phyloP scores from a whole-genome alignment of 1,284 basidiomycete genomes.

The Malassezia globosa region DNA sequence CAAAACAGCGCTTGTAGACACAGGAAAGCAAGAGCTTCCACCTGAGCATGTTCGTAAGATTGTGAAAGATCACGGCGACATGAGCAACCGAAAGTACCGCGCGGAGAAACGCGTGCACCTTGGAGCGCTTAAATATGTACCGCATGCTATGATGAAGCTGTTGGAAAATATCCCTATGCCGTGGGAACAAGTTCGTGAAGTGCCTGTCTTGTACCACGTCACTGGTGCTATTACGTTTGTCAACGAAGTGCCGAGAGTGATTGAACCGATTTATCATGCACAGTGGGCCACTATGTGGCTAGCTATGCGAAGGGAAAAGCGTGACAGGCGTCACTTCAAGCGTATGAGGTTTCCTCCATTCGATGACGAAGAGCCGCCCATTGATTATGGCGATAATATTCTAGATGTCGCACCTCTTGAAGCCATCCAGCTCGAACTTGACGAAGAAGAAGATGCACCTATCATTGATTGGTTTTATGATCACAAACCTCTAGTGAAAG shows the following conservation, averaged over 20 bases:
- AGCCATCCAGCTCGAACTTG: conserved; percentile 92
- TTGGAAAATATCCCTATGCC: conserved; percentile 98
- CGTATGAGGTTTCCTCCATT: conserved; percentile 99
- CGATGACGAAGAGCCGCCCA: conserved; percentile 80
- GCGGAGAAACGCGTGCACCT: conserved; percentile 98
- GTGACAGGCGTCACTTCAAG: conserved; percentile 97
- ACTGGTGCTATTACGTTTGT: conserved; percentile 99
- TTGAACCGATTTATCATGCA: conserved; percentile 95
- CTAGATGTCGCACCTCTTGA: conserved; percentile 95
- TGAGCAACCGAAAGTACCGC: conserved; percentile 58
- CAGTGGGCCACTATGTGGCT: conserved; percentile 99
- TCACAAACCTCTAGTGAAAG: conserved; percentile 82
- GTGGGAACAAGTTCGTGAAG: conserved; percentile 60
- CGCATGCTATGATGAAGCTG: conserved; percentile 97
- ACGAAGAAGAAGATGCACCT: conserved; percentile 82
- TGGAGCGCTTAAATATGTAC: conserved; percentile 95
- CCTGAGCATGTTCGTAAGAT: conserved; percentile 60
- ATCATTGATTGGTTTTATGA: conserved; percentile 99
- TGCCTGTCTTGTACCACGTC: conserved; percentile 55
- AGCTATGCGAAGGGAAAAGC: conserved; percentile 96
- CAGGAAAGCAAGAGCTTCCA: conserved; percentile 66
- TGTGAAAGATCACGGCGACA: conserved; percentile 48
- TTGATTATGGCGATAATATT: conserved; percentile 66
- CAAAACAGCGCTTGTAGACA: conserved; percentile 76
- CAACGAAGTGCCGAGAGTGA: conserved; percentile 90